Evolutionary conservation across 768 basidiomycete genomes (phyloP), one percentile per base, ranked within the genome.

Genomic region (Rubroboletus pulcherrimus): DNA sequence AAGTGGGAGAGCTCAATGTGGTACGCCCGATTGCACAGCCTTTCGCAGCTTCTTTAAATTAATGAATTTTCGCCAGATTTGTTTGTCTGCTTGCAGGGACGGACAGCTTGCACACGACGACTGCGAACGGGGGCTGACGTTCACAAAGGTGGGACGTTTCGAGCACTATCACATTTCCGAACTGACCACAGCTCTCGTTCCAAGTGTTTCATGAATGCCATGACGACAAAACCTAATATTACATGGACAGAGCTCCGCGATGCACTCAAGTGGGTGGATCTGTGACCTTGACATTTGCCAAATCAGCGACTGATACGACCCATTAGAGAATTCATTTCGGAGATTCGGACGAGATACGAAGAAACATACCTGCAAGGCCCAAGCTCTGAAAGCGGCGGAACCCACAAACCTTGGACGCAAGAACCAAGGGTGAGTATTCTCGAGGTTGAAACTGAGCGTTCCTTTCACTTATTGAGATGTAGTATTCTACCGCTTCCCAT

Each of bases 1-100:
- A 63, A 4, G 49, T 63, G 6, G 58, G 54, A 8, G 58, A 63
- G 12, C 58, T 64, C 17, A 51, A 54, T 33, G 67, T 69, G 2
- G 67, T 69, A 40, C 5, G 61, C 3, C 19, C 0, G 2, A 21
- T 30, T n/a, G 17, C 14, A 48, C 35, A 17, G 5, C 34, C 4
- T 40, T 34, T 17, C 19, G 2, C 1, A 5, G 4, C 12, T 11
- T 19, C 7, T 6, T 45, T 17, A 10, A 37, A 29, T 21, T 21
- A 2, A 55, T 15, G 3, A 39, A 35, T 1, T 19, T 14, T 12
- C 3, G 0, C 12, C 17, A 69, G 67, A 62, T 71, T 8, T 71
- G 60, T 38, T 34, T 71, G 19, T 67, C 67, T 0, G 65, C 68
- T 7, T 69, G 67, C 43, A 60, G 61, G 11, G 67, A 71, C 17